Evolutionary conservation across 2,329 filamentous ascomycete genomes (phyloP).

Genomic region (Penicillium sp.): DNA sequence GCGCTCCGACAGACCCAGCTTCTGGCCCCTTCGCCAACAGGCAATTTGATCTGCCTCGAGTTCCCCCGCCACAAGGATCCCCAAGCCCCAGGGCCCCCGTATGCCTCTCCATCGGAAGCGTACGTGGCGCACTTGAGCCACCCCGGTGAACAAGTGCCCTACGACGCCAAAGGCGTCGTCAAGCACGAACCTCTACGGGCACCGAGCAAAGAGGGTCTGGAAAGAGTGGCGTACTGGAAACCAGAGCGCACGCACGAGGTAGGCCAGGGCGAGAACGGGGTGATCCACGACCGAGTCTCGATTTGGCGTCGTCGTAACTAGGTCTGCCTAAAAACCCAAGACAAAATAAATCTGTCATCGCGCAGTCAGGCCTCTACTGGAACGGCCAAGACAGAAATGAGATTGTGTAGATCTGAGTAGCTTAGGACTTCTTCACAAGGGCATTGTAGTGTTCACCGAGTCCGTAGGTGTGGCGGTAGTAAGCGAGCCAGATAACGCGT

Average conservation of each 20-base stretch:
- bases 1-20: slow-evolving; percentile 55
- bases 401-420: neutral
- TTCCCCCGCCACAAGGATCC: slow-evolving; percentile 72
- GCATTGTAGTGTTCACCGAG: slow-evolving; percentile 98
- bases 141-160: slow-evolving; percentile 66
- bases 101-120: slow-evolving; percentile 64
- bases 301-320: slow-evolving; percentile 43
- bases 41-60: slow-evolving; percentile 66
- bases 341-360: neutral
- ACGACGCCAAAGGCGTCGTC: slow-evolving; percentile 55
- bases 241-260: slow-evolving; percentile 56
- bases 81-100: slow-evolving; percentile 67
- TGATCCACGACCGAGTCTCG: slow-evolving; percentile 43
- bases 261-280: slow-evolving; percentile 47
- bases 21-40: slow-evolving; percentile 47
- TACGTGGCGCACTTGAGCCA: slow-evolving; percentile 69
- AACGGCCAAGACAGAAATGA: neutral
- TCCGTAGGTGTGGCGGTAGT: slow-evolving; percentile 91
- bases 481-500: slow-evolving; percentile 81
- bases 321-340: neutral
- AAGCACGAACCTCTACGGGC: slow-evolving; percentile 48
- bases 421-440: slow-evolving; percentile 52
- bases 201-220: slow-evolving; percentile 40
- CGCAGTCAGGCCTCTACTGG: neutral
- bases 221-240: slow-evolving; percentile 54